phyloP scores from a whole-genome alignment of 2,329 filamentous ascomycete species.

The Mycocentrospora acerina region DNA sequence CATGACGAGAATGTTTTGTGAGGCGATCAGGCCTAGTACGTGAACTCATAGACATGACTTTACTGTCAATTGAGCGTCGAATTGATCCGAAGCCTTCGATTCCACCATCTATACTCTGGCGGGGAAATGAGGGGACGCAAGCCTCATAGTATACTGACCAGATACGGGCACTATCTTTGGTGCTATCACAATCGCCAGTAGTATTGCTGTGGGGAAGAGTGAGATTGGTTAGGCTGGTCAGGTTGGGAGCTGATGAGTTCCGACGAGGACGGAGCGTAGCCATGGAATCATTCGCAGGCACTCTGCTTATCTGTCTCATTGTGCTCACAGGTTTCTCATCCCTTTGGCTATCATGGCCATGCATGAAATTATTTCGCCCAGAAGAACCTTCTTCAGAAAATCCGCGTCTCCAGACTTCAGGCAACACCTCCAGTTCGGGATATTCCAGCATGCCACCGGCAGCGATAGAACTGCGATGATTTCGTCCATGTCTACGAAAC shows the following conservation, averaged over 20 bases:
- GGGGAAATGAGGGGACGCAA: conserved; percentile 31
- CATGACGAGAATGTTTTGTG: conserved; percentile 20
- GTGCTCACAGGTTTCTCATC: conserved; percentile 4
- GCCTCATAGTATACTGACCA: conserved; percentile 41
- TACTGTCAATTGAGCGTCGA: conserved; percentile 23
- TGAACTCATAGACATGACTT: conserved; percentile 13
- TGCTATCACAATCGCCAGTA: conserved; percentile 6
- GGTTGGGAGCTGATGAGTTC: conserved; percentile 25
- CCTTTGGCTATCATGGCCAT: neutral
- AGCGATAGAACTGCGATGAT: conserved; percentile 48
- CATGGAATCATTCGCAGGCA: conserved; percentile 22
- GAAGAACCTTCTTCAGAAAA: conserved; percentile 9
- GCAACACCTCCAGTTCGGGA: conserved; percentile 51
- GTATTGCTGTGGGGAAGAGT: conserved; percentile 12
- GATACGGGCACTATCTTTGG: conserved; percentile 27
- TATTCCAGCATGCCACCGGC: conserved; percentile 46
- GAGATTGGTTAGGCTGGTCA: no score
- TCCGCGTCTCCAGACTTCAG: conserved; percentile 35
- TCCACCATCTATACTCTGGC: conserved; percentile 19
- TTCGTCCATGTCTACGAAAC: conserved; percentile 43
- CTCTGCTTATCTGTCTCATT: conserved; percentile 11
- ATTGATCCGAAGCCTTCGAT: conserved; percentile 16
- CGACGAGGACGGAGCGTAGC: conserved; percentile 26
- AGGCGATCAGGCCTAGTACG: conserved; percentile 14
- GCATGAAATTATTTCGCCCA: neutral